Evolutionary conservation across 352 stramenopile genomes (phyloP), one percentile per base, ranked within the genome.

Genomic region (Pythium rhizo-oryzae): DNA sequence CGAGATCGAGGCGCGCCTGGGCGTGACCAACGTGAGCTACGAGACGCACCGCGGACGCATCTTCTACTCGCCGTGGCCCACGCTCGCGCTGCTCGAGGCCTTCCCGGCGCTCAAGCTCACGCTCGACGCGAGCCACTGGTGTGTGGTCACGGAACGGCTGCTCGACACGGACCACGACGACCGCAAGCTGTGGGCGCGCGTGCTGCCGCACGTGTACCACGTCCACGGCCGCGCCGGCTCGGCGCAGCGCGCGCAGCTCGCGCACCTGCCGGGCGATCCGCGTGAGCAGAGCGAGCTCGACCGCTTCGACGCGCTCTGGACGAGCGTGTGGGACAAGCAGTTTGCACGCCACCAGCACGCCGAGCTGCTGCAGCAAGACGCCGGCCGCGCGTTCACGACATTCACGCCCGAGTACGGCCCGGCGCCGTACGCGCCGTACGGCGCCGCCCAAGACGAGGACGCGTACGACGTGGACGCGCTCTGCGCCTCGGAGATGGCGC

Each of bases 401-500:
- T 90, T 92, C 70, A 92, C 84, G 28, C 81, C 84, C 7, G 84
- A 92, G 71, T 92, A 92, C 54, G 84, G 84, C n/a, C 81, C 84
- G 0, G 78, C 81, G 19, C 81, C 84, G 59, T 92, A 92, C 70
- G 79, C 81, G 0, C 81, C 78, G 12, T 65, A 71, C 1, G 64
- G 82, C 21, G 28, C 28, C 28, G 59, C 63, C 8, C 57, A 74
- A 4, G 44, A 83, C 24, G 25, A 41, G 15, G 79, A 84, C 43
- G 76, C 76, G 4, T 87, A 88, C 63, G 75, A 88, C 65, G 65
- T 90, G 43, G 81, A 90, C 43, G 67, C 60, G 39, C 66, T 88
- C 6, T 88, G 79, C 21, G 70, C 62, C 18, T 64, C 79, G n/a
- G 69, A 83, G 47, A 71, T 79, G 15, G 57, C 57, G 49, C 53